Conservation (phyloP, 2,329 filamentous ascomycete genomes). For the Westerdykella ornata region DNA sequence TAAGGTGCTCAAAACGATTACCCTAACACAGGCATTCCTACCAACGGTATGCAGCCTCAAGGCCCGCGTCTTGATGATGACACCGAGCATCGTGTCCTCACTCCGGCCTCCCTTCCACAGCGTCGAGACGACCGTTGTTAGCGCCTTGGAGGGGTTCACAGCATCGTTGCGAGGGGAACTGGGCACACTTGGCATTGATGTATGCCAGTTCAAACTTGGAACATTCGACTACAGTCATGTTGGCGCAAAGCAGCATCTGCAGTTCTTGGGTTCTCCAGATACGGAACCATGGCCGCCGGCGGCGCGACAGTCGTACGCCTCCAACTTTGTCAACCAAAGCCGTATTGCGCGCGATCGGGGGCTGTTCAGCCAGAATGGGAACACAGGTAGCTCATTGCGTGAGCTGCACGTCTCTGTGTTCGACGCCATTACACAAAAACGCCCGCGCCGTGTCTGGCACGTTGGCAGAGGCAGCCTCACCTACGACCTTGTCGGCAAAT, state of each 20-base stretch:
- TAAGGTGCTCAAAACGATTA: conserved; percentile 80
- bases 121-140: conserved; percentile 77
- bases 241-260: conserved; percentile 38
- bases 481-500: conserved; percentile 79
- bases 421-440: conserved; percentile 69
- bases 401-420: conserved; percentile 83
- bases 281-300: conserved; percentile 35
- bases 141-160: conserved; percentile 80
- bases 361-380: conserved; percentile 43
- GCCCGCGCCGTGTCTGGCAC: conserved; percentile 57
- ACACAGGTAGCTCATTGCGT: conserved; percentile 63
- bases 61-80: conserved; percentile 67
- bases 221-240: conserved; percentile 77
- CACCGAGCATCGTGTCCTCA: conserved; percentile 72
- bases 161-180: conserved; percentile 75
- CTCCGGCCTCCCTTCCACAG: conserved; percentile 75
- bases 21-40: conserved; percentile 81
- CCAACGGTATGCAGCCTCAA: conserved; percentile 48
- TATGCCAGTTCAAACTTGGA: conserved; percentile 84
- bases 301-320: conserved; percentile 30
- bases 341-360: conserved; percentile 46
- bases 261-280: conserved; percentile 28
- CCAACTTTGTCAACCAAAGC: conserved; percentile 35
- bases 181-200: conserved; percentile 64
- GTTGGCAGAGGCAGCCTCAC: conserved; percentile 78